These are phyloP conservation scores for Colletotrichum godetiae DNA, from an alignment of 2,329 filamentous ascomycete species.

Conservation along the genomic window DNA sequence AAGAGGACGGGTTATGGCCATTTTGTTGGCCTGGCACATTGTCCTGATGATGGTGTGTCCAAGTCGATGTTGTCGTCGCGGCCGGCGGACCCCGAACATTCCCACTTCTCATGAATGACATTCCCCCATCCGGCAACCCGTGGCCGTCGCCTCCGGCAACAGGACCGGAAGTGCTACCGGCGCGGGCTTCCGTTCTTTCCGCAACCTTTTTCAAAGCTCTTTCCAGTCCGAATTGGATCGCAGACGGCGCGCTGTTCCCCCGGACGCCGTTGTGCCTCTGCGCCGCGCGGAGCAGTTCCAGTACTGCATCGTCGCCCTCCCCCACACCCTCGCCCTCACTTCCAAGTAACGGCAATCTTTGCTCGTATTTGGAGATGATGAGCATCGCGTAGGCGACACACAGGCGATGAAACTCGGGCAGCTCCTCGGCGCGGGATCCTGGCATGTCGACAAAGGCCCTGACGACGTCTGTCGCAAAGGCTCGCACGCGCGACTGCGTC, in stretches of 20 bases:
- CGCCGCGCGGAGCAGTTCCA: conserved; percentile 22
- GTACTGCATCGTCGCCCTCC: conserved; percentile 14
- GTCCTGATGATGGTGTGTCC: conserved; percentile 5
- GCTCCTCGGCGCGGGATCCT: conserved; percentile 27
- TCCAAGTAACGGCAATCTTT: not conserved
- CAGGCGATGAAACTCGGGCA: conserved; percentile 31
- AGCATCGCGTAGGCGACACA: conserved; percentile 35
- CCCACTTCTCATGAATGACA: not conserved
- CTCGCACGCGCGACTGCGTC: conserved; percentile 23
- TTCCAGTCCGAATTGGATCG: conserved; percentile 31
- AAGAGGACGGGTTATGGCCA: conserved; percentile 7
- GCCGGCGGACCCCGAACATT: not conserved
- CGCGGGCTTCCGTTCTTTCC: conserved; percentile 4
- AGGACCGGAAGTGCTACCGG: not conserved
- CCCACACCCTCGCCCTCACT: not conserved
- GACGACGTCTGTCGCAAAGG: conserved; percentile 30
- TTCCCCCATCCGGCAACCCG: not conserved
- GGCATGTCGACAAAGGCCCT: conserved; percentile 32
- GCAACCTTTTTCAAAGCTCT: conserved; percentile 32
- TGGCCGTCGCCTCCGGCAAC: not conserved
- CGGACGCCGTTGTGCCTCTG: conserved; percentile 26
- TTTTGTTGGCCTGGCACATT: not conserved
- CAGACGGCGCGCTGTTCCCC: conserved; percentile 29
- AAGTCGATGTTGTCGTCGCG: not conserved
- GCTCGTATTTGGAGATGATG: conserved; percentile 32